These are phyloP conservation scores for Pythium periplocum DNA, from an alignment of 352 stramenopile genomes.

Conservation along the genomic window DNA sequence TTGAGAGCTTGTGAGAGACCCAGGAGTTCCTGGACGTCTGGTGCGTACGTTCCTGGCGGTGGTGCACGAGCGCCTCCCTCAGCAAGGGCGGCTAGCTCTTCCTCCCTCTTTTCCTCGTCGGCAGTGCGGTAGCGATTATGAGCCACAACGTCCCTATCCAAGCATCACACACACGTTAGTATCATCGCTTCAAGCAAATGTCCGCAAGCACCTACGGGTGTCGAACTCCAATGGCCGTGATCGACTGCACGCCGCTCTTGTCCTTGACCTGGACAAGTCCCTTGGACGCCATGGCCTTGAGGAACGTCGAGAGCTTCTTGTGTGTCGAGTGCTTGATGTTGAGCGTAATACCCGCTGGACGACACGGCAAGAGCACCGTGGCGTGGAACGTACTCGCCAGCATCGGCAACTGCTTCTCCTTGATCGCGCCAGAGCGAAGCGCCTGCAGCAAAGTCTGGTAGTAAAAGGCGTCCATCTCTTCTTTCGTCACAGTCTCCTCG, in stretches of 20 bases:
- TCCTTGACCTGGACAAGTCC: slow-evolving; percentile 53
- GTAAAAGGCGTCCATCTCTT: slow-evolving; percentile 75
- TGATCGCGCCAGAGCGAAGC: slow-evolving; percentile 40
- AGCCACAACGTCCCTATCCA: slow-evolving; percentile 42
- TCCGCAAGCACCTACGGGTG: slow-evolving; percentile 50
- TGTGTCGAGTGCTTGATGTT: slow-evolving; percentile 78
- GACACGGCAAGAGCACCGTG: slow-evolving; percentile 54
- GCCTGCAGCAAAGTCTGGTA: slow-evolving; percentile 61
- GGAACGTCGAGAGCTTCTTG: slow-evolving; percentile 77
- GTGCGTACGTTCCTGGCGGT: slow-evolving; percentile 52
- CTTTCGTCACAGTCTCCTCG: slow-evolving; percentile 26
- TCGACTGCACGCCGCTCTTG: slow-evolving; percentile 75
- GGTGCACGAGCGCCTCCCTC: slow-evolving; percentile 34
- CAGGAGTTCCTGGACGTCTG: slow-evolving; percentile 63
- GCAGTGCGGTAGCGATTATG: slow-evolving; percentile 50
- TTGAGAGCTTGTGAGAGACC: slow-evolving; percentile 53
- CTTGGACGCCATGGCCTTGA: slow-evolving; percentile 55
- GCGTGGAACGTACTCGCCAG: slow-evolving; percentile 73
- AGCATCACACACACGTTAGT: background rate
- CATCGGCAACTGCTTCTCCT: slow-evolving; percentile 77
- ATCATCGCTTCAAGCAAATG: background rate
- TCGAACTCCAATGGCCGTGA: slow-evolving; percentile 51
- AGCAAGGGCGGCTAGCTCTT: slow-evolving; percentile 29
- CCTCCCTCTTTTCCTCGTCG: slow-evolving; percentile 43
- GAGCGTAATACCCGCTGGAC: slow-evolving; percentile 43